Percentiles rank a stretch among this genome's conserved stretches.
phyloP scores from a whole-genome alignment of 257 asterid species.

The Mitragyna speciosa region DNA sequence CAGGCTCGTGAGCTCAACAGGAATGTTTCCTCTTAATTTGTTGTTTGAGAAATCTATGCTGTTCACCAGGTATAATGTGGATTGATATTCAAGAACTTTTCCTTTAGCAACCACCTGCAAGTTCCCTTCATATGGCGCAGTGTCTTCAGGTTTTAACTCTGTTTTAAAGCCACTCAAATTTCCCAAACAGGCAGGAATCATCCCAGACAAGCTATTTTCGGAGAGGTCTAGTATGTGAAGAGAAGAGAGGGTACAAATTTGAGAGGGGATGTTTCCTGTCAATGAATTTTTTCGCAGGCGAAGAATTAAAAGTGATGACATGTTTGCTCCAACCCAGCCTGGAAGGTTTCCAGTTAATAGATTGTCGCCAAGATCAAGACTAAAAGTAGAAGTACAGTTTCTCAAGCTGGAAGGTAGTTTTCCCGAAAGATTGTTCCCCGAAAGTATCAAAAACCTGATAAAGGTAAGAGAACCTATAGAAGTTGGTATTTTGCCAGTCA shows the following conservation, averaged over 20 bases:
- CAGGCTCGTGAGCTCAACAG: conserved; percentile 23
- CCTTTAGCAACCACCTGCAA: conserved; percentile 36
- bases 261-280: conserved; percentile 28
- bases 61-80: conserved; percentile 34
- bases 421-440: conserved; percentile 36
- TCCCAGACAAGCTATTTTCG: conserved; percentile 27
- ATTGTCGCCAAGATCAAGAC: conserved; percentile 39
- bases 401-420: conserved; percentile 29
- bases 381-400: conserved; percentile 30
- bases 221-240: conserved; percentile 40
- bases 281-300: conserved; percentile 32
- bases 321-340: conserved; percentile 36
- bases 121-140: conserved; percentile 7
- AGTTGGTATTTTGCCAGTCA: conserved; percentile 29
- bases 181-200: conserved; percentile 31
- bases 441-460: conserved; percentile 28
- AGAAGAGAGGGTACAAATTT: conserved; percentile 27
- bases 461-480: conserved; percentile 28
- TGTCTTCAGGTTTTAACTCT: conserved; percentile 17
- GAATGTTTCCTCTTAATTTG: conserved; percentile 33
- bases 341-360: conserved; percentile 36
- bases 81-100: conserved; percentile 19
- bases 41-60: conserved; percentile 39
- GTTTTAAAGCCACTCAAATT: conserved; percentile 29
- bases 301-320: conserved; percentile 28